Conservation (phyloP, 306 rosid species). For the Citrullus mucosospermus region DNA sequence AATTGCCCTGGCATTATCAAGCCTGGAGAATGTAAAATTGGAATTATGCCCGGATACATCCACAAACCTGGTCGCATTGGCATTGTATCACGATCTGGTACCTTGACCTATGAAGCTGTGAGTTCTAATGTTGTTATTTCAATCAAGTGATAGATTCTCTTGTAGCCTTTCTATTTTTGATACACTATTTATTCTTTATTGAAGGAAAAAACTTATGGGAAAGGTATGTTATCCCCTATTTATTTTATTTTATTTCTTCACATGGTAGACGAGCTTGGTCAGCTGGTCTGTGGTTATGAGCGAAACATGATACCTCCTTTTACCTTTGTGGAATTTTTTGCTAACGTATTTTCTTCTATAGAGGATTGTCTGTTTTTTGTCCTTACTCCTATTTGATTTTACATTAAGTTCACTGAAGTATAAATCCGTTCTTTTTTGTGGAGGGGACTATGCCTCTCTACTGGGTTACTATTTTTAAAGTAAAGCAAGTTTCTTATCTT, state of each 20-base stretch:
- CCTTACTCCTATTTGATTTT: not conserved
- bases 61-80: conserved; percentile 96
- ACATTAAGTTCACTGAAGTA: not conserved
- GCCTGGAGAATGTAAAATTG: conserved; percentile 99
- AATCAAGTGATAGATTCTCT: not conserved
- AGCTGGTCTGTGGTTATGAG: not conserved
- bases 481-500: not conserved
- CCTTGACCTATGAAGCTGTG: conserved; percentile 99
- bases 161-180: not conserved
- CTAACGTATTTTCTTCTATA: not conserved
- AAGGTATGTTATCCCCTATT: not conserved
- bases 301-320: not conserved
- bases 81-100: conserved; percentile 98
- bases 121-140: conserved; percentile 13
- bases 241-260: not conserved
- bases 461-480: not conserved
- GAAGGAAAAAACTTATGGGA: not conserved
- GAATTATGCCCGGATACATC: conserved; percentile 98
- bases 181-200: not conserved
- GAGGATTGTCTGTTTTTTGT: not conserved
- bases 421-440: not conserved
- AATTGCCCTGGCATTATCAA: conserved; percentile 99
- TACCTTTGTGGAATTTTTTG: not conserved
- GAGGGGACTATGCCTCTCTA: not conserved
- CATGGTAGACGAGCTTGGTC: not conserved